Evolutionary conservation across 495 filamentous ascomycete genomes (phyloP), one percentile per base, ranked within the genome.

Genomic region (Trichoderma gamsii): DNA sequence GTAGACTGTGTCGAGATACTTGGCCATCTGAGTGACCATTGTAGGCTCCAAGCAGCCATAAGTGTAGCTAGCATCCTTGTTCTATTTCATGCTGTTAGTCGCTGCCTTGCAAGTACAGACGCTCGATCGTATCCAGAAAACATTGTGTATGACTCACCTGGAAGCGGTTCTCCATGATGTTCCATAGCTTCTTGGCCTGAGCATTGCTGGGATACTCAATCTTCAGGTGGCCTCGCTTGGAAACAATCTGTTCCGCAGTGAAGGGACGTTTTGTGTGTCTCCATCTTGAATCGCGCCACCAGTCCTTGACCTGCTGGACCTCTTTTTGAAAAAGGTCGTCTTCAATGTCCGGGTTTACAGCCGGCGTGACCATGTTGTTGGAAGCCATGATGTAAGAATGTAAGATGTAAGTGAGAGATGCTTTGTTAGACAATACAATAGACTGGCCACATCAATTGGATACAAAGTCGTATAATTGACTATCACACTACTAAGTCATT

Each of bases 11-110:
- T 99, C 95, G 66, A 98, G 85, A 79, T 95, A 98, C 79, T 98
- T 96, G 73, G 93, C 94, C 95, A 99, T 99, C 78, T 99, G 95
- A 25, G 96, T 97, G 73, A 99, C 85, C 91, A 97, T 97, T 6
- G 96, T 96, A 12, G 95, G 95, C 73, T 99, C 96, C 68, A 99
- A 83, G 79, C 95, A 97, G 74, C 95, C 95, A 79, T 97, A 99
- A 46, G 95, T 99, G 81, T 86, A 96, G 80, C 91, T 95, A 49
- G 90, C 90, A 71, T 93, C 90, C 68, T 86, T 87, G 72, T 86
- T 89, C 92, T 97, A 75, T 27, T 11, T 15, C 29, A 3, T 56
- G n/a, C 25, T 29, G 11, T 18, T 38, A 52, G 35, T 16, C 21
- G 46, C 27, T 23, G 15, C 4, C 41, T 41, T 27, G 12, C 3